Evolutionary conservation across 106 monocot species (phyloP), one percentile per base, ranked within the genome.

Genomic region (Posidonia australis): DNA sequence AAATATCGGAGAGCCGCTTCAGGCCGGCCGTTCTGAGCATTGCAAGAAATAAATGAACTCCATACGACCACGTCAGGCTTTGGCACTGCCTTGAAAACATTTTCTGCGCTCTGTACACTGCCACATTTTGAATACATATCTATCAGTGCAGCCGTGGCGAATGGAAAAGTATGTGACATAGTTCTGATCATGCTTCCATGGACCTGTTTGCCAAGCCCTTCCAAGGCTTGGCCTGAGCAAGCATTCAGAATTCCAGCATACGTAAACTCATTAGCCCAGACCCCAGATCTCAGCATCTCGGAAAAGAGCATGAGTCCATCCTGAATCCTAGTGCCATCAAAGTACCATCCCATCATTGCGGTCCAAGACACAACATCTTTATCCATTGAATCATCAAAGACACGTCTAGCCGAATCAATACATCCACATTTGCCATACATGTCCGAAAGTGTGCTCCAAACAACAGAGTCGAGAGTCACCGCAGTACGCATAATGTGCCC

Each of bases 61-160:
- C 83, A 83, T 0, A 76, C 83, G 44, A 83, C 83, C 56, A 88
- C 56, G 59, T 88, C 83, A 0, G 63, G 78, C 23, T 67, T 58
- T 23, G 44, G 19, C 83, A 84, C 83, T 20, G 54, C 72, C 48
- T 81, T 67, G 53, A 88, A 88, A 16, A 78, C 77, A 10, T 47
- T 36, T 5, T 66, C 54, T 18, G 83, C 83, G 21, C 65, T 53
- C 13, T 54, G 57, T 12, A 81, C 63, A 57, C 73, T 78, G 18
- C 83, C 83, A 59, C 78, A 83, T 44, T 84, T 88, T 23, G 87
- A 69, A 36, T 88, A 88, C 87, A 88, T 76, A 47, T 81, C 78
- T 13, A 88, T 51, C 0, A 88, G 78, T 0, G 81, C 78, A 16
- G 81, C 73, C 16, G 64, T 65, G 9, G 81, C 72, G 26, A 88